Percentiles rank a stretch among this genome's conserved stretches.
These are phyloP conservation scores for Periglandula ipomoeae DNA, from an alignment of 2,329 filamentous ascomycete species.

Conservation along the genomic window DNA sequence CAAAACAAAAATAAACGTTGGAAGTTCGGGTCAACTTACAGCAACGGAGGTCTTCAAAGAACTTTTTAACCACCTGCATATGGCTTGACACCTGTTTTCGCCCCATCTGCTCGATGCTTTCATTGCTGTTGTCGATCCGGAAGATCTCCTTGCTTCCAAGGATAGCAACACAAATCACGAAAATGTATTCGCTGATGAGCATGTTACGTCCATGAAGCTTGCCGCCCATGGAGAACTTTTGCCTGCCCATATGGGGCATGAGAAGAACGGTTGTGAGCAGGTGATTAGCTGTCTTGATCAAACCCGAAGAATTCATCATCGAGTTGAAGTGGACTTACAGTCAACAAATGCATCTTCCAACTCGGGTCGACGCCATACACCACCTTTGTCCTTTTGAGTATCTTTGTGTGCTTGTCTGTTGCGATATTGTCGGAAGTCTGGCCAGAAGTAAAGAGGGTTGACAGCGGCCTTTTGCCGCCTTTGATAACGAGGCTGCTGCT, in stretches of 20 bases:
- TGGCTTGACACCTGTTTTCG: constrained; percentile 62
- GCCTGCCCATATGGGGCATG: constrained; percentile 57
- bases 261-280: constrained; percentile 42
- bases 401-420: constrained; percentile 56
- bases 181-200: constrained; percentile 61
- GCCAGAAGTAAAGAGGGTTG: constrained; percentile 54
- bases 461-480: constrained; percentile 27
- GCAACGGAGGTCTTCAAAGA: constrained; percentile 52
- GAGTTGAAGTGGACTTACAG: constrained; percentile 34
- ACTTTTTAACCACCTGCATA: constrained; percentile 61
- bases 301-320: background rate
- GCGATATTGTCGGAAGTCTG: constrained; percentile 57
- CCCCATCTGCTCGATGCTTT: constrained; percentile 37
- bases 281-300: constrained; percentile 12
- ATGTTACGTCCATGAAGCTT: constrained; percentile 60
- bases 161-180: constrained; percentile 28
- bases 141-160: constrained; percentile 34
- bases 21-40: constrained; percentile 38
- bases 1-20: background rate
- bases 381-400: constrained; percentile 48
- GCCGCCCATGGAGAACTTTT: constrained; percentile 56
- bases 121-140: constrained; percentile 33
- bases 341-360: constrained; percentile 60
- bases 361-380: constrained; percentile 42
- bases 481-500: constrained; percentile 26